Evolutionary conservation across 306 rosid species (phyloP).

Genomic region (Erythrophleum fordii): DNA sequence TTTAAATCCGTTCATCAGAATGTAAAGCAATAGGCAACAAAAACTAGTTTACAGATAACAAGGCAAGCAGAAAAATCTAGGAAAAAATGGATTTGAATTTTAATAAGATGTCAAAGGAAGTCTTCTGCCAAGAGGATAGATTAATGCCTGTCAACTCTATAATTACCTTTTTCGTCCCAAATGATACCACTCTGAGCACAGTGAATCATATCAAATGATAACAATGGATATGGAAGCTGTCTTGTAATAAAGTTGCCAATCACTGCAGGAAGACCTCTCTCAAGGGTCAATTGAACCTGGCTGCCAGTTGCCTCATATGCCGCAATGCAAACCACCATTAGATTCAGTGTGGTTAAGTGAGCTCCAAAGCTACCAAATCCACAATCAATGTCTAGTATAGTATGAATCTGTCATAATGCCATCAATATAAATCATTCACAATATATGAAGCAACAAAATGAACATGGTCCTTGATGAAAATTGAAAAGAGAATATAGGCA

Average conservation of each 20-base stretch:
- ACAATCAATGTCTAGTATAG: slow-evolving; percentile 76
- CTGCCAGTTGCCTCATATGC: slow-evolving; percentile 89
- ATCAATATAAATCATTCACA: slow-evolving; percentile 34
- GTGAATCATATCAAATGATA: slow-evolving; percentile 89
- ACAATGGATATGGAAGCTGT: slow-evolving; percentile 85
- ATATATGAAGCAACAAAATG: slow-evolving; percentile 14
- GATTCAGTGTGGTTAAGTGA: slow-evolving; percentile 66
- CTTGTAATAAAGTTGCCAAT: slow-evolving; percentile 67
- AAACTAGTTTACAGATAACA: neutral
- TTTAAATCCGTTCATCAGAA: slow-evolving; percentile 51
- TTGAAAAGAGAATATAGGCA: neutral
- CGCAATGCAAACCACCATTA: slow-evolving; percentile 79
- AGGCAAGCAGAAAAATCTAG: neutral
- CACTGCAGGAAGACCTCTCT: slow-evolving; percentile 93
- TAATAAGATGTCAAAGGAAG: slow-evolving; percentile 3
- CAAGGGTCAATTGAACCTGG: slow-evolving; percentile 93
- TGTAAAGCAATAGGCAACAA: slow-evolving; percentile 45
- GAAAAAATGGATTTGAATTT: slow-evolving; percentile 9
- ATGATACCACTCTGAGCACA: slow-evolving; percentile 82
- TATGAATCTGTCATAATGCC: slow-evolving; percentile 63
- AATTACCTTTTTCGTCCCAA: slow-evolving; percentile 80
- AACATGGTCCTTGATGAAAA: neutral
- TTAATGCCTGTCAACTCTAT: neutral
- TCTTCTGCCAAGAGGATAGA: neutral
- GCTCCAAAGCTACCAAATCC: slow-evolving; percentile 97